Evolutionary conservation across 345 rosid genomes (phyloP).

Genomic region (Salix exigua): DNA sequence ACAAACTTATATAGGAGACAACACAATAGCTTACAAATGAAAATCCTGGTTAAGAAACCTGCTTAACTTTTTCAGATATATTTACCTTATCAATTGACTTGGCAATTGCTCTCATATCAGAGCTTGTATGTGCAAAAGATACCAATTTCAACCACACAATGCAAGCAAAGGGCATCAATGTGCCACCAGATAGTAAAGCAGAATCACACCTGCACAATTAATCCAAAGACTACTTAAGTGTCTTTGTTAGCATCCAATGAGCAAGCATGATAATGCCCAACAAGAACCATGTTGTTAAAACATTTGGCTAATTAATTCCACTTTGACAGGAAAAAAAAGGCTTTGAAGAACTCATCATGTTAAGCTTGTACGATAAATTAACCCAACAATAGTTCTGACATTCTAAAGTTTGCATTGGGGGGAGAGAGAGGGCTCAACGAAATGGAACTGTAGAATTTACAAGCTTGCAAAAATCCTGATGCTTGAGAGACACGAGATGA

Average conservation of each 20-base stretch:
- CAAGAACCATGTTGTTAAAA: too few relatives aligned
- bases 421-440: too few relatives aligned
- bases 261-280: too few relatives aligned
- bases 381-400: too few relatives aligned
- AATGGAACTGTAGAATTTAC: too few relatives aligned
- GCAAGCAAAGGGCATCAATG: slow-evolving; percentile 91
- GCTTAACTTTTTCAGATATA: background rate
- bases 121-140: slow-evolving; percentile 88
- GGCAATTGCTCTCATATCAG: slow-evolving; percentile 71
- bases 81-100: slow-evolving; percentile 65
- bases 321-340: too few relatives aligned
- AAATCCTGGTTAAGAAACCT: background rate
- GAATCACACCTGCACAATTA: slow-evolving; percentile 76
- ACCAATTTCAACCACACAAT: slow-evolving; percentile 96
- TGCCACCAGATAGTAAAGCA: slow-evolving; percentile 74
- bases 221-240: background rate
- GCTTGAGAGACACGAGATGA: background rate
- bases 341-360: too few relatives aligned
- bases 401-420: too few relatives aligned
- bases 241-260: background rate
- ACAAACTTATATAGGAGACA: background rate
- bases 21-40: background rate
- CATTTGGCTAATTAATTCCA: too few relatives aligned
- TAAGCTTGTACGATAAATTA: too few relatives aligned
- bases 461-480: too few relatives aligned